Evolutionary conservation across 2,329 filamentous ascomycete genomes (phyloP), one percentile per base, ranked within the genome.

Genomic region (Hypoxylon sp.): DNA sequence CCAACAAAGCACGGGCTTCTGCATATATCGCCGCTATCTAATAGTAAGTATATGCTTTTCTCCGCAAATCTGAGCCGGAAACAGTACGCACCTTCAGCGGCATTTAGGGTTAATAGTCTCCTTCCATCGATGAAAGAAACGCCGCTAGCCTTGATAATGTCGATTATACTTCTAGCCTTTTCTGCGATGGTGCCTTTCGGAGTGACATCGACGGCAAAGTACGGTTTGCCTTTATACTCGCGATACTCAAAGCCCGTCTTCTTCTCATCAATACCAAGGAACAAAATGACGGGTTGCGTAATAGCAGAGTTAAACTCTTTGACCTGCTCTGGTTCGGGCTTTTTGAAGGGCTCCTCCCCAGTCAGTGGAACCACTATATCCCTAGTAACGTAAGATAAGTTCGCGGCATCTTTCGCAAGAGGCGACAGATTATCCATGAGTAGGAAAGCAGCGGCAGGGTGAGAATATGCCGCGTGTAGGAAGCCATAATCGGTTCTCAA

Each of bases 191-290:
- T 84, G 1, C 87, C 90, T 69, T 86, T 88, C 0, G 94, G 91
- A 2, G 94, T 97, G 19, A 97, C 87, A 78, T 98, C 96, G 11
- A 99, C 80, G 1, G 94, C 95, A 78, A 98, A 99, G 81, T 90
- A 97, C 1, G 96, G 94, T 53, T 87, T 86, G 2, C 95, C 96
- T 35, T 84, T 87, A 78, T 97, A 97, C 52, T 89, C 88, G 66
- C 89, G 90, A 76, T 91, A 91, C 66, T 84, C 76, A 57, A 92
- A 87, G 0, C 83, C 86, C 31, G 77, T 74, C 17, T 79, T 76
- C 48, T 79, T 80, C 74, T 97, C 94, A 73, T 97, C 90, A 52
- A 98, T 81, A 0, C 95, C 95, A 29, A 98, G 83, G 78, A 98
- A 98, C 58, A 98, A 84, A 57, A 98, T 84, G 69, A 93, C 86